Evolutionary conservation across 306 rosid genomes (phyloP), one percentile per base, ranked within the genome.

Genomic region (Acacia confusa): DNA sequence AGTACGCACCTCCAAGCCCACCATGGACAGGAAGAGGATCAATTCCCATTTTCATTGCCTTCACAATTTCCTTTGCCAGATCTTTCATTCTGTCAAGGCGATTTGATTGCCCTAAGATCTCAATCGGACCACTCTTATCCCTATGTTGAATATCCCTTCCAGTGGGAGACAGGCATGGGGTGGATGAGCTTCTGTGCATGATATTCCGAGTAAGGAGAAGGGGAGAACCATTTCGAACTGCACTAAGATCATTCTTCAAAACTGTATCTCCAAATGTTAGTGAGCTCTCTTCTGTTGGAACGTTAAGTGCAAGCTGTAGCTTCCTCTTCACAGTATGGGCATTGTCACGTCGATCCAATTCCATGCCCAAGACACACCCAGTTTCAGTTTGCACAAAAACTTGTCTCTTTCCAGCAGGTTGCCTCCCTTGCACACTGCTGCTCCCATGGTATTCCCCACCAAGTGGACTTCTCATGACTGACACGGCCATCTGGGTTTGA

Each of bases 1-100:
- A 95, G 85, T 95, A 95, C 1, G 99, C 99, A 83, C 99, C 99
- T 36, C 99, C 99, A 58, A 95, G 97, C 76, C 99, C 99, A 79
- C 98, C 74, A 61, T 86, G 91, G 76, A 88, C 96, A 61, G 93
- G 94, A 80, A 92, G 41, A 4, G 99, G 99, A 74, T 95, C 99
- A 9, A 95, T 78, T 74, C 99, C 99, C 83, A 83, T 85, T 81
- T 91, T 93, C 38, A 92, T 89, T 3, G 91, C 99, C 86, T 88
- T 92, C 44, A 75, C 84, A 84, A 91, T 92, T 34, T 92, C 97
- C 79, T 84, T 86, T 78, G 88, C 92, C 85, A 89, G 77, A 11
- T 48, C 82, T 73, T 83, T 89, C 61, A 90, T 79, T 17, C 87
- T 64, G 27, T 84, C 75, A 86, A 90, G 89, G 72, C 25, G 82